A percentile compares a stretch with the other conserved stretches of the same genome.
Evolutionary conservation across 2,329 filamentous ascomycete genomes (phyloP).

Genomic region (Aspergillus puulaauensis): DNA sequence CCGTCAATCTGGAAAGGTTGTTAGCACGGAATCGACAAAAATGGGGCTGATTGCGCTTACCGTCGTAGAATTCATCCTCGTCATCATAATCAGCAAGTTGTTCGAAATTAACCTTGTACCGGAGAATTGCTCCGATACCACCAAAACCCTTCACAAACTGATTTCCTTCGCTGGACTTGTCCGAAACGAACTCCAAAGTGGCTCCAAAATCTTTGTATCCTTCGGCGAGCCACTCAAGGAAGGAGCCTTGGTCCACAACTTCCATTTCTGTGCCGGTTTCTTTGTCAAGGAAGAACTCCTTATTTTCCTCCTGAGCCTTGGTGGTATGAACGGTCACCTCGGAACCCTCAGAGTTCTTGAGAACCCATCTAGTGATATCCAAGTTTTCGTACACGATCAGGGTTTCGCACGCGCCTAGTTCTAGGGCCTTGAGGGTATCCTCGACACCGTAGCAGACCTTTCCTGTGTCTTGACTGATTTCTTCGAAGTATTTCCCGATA

Average conservation of each 20-base stretch:
- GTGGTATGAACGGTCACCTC: conserved; percentile 82
- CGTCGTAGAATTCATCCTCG: conserved; percentile 89
- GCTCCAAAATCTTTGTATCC: conserved; percentile 98
- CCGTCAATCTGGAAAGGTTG: conserved; percentile 69
- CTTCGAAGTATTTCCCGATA: conserved; percentile 97
- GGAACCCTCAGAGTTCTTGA: conserved; percentile 73
- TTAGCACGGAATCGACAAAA: conserved; percentile 2
- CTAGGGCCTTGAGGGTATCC: conserved; percentile 93
- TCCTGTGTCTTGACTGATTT: conserved; percentile 96
- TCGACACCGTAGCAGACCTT: conserved; percentile 98
- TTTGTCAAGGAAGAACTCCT: conserved; percentile 90
- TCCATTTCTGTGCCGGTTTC: conserved; percentile 98
- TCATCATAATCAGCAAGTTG: conserved; percentile 90
- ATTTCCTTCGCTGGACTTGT: conserved; percentile 96
- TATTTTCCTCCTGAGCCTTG: conserved; percentile 78
- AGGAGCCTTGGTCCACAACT: conserved; percentile 78
- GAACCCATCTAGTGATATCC: conserved; percentile 85
- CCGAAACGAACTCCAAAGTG: conserved; percentile 93
- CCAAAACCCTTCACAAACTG: conserved; percentile 99
- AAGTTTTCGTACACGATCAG: conserved; percentile 97
- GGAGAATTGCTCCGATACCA: conserved; percentile 94
- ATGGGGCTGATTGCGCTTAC: conserved; percentile 33
- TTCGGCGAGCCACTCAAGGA: conserved; percentile 99
- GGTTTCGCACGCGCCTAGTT: conserved; percentile 90
- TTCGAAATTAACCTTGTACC: conserved; percentile 99